Evolutionary conservation across 768 basidiomycete species (phyloP).

Genomic region (Trametes cingulata): DNA sequence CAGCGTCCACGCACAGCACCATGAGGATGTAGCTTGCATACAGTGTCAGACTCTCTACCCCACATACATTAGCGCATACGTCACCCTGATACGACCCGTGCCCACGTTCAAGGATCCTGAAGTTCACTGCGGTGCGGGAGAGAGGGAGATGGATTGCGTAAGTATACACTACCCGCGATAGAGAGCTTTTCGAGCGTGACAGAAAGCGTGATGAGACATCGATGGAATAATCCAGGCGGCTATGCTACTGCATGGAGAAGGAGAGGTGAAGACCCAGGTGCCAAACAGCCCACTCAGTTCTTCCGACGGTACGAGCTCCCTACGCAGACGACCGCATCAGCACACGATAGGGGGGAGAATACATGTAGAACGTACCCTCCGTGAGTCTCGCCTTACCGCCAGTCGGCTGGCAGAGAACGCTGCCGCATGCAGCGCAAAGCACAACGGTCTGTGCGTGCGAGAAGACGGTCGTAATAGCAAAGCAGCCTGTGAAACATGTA

Average conservation of each 20-base stretch:
- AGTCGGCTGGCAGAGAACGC: constrained; percentile 95
- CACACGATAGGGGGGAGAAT: constrained; percentile 14
- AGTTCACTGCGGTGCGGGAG: constrained; percentile 9
- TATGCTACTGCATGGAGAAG: constrained; percentile 20
- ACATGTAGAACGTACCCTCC: constrained; percentile 67
- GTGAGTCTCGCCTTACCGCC: constrained; percentile 98
- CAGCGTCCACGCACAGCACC: background rate
- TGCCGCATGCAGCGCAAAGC: constrained; percentile 88
- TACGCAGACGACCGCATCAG: constrained; percentile 35
- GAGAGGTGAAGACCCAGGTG: constrained; percentile 10
- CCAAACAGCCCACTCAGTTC: constrained; percentile 48
- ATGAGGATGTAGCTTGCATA: background rate
- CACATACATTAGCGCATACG: constrained; percentile 3
- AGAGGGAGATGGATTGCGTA: constrained; percentile 20
- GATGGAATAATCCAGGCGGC: constrained; percentile 16
- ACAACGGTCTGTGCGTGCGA: constrained; percentile 99
- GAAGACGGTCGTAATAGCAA: constrained; percentile 96
- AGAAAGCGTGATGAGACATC: constrained; percentile 21
- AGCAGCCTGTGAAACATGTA: constrained; percentile 64
- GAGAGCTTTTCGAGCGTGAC: constrained; percentile 22
- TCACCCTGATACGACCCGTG: background rate
- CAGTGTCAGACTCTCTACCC: constrained; percentile 2
- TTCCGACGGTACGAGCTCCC: constrained; percentile 99
- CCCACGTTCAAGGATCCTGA: background rate
- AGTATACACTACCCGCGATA: constrained; percentile 25